A percentile compares a stretch with the other conserved stretches of the same genome.
Evolutionary conservation across 2,329 filamentous ascomycete species (phyloP).

Genomic region (Elsinoe arachidis): DNA sequence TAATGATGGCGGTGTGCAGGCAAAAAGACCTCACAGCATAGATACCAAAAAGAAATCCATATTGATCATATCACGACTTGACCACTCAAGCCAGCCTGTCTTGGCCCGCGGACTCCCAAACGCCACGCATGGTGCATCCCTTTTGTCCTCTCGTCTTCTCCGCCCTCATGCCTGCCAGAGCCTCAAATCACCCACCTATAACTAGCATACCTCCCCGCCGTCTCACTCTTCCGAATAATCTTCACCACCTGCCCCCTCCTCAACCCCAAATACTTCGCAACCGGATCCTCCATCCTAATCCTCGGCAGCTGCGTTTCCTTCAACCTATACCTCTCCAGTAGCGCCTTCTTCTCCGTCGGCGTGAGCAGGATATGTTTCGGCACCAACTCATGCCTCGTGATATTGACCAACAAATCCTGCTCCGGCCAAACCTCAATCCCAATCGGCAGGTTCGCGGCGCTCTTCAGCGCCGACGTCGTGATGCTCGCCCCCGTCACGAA

Average conservation of each 20-base stretch:
- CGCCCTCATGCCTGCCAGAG: not conserved
- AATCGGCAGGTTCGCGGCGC: slow-evolving; percentile 66
- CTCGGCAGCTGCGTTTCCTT: slow-evolving; percentile 96
- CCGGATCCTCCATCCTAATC: slow-evolving; percentile 84
- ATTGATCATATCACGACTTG: not conserved
- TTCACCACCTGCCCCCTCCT: slow-evolving; percentile 93
- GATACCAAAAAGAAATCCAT: not conserved
- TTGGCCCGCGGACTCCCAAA: not conserved
- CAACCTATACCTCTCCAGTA: slow-evolving; percentile 82
- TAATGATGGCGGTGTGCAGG: not conserved
- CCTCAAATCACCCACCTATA: slow-evolving; percentile 59
- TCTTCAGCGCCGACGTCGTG: slow-evolving; percentile 79
- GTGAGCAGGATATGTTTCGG: slow-evolving; percentile 88
- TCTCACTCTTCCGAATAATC: slow-evolving; percentile 93
- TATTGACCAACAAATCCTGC: slow-evolving; percentile 93
- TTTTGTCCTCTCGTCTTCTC: too few relatives aligned
- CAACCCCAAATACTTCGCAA: slow-evolving; percentile 83
- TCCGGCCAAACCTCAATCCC: slow-evolving; percentile 93
- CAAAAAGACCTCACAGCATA: not conserved
- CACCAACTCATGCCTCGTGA: slow-evolving; percentile 94
- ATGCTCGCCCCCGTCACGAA: slow-evolving; percentile 78
- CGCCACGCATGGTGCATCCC: not conserved
- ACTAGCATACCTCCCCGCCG: slow-evolving; percentile 90
- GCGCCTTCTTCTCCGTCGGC: slow-evolving; percentile 74
- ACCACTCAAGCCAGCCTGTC: not conserved